Conservation (phyloP, 2,329 filamentous ascomycete genomes). For the Venturia pyrina region DNA sequence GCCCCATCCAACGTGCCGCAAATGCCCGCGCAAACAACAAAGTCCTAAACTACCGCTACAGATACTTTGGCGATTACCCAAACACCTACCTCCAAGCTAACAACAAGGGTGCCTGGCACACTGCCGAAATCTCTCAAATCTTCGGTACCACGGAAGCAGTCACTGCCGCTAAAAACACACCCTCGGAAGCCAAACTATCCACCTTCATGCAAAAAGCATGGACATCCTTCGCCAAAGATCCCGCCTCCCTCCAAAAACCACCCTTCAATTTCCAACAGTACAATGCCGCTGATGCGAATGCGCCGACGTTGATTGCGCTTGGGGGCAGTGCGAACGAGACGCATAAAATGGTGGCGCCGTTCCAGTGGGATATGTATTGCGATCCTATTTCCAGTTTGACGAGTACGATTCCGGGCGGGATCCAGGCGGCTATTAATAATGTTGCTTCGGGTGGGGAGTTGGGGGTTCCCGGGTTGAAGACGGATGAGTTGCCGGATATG, state of each 20-base stretch:
- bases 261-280: neutral
- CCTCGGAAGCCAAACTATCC: constrained; percentile 5
- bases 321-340: neutral
- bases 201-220: constrained; percentile 9
- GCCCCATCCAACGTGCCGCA: constrained; percentile 1
- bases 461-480: neutral
- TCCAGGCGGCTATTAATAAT: neutral
- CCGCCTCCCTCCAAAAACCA: neutral
- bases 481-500: neutral
- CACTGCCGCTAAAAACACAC: neutral
- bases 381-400: constrained; percentile 1
- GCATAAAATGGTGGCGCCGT: neutral
- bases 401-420: neutral
- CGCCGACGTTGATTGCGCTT: neutral
- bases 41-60: constrained; percentile 6
- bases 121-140: constrained; percentile 4
- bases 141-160: constrained; percentile 5
- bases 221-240: constrained; percentile 13
- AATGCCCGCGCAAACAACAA: constrained; percentile 4
- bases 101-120: constrained; percentile 11
- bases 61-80: constrained; percentile 8
- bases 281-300: neutral
- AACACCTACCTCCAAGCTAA: constrained; percentile 5
- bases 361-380: constrained; percentile 2
- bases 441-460: neutral